These are phyloP conservation scores for Metschnikowia drakensbergensis DNA, from an alignment of 805 yeast genomes.

Conservation along the genomic window DNA sequence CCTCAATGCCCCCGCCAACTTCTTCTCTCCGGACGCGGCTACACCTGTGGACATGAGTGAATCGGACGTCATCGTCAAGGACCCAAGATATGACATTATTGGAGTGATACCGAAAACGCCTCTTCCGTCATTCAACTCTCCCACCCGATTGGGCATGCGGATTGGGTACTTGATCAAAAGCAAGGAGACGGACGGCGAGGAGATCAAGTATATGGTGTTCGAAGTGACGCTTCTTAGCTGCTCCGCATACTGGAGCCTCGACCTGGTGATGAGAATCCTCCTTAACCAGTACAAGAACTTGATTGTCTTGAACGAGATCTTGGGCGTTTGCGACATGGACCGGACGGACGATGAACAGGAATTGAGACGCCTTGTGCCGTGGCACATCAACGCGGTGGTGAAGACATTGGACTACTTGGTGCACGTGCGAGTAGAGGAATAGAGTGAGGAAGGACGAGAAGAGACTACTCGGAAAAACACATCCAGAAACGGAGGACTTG, in stretches of 20 bases:
- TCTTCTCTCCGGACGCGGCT: slow-evolving; percentile 30
- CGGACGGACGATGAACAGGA: slow-evolving; percentile 1
- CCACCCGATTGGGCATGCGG: slow-evolving; percentile 63
- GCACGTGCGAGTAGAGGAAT: slow-evolving; percentile 46
- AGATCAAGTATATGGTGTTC: slow-evolving; percentile 33
- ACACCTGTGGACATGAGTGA: slow-evolving; percentile 10
- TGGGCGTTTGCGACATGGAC: slow-evolving; percentile 24
- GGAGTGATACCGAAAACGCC: slow-evolving; percentile 59
- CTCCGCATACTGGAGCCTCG: slow-evolving; percentile 60
- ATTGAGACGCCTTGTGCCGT: slow-evolving; percentile 48
- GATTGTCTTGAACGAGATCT: slow-evolving; percentile 40
- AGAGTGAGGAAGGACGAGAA: neutral
- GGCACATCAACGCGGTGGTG: slow-evolving; percentile 69
- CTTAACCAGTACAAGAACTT: slow-evolving; percentile 60
- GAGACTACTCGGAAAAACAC: neutral
- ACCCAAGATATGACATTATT: slow-evolving; percentile 47
- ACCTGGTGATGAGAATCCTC: slow-evolving; percentile 50
- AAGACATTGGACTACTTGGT: slow-evolving; percentile 56
- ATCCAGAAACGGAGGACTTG: no score
- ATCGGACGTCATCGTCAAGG: slow-evolving; percentile 36
- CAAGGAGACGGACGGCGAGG: slow-evolving; percentile 8
- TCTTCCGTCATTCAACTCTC: slow-evolving; percentile 65
- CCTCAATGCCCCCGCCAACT: slow-evolving; percentile 29
- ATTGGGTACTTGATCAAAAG: slow-evolving; percentile 63
- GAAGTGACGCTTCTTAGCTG: slow-evolving; percentile 72